Evolutionary conservation across 2,329 filamentous ascomycete genomes (phyloP).

Genomic region (Ceratocystiopsis sp.): DNA sequence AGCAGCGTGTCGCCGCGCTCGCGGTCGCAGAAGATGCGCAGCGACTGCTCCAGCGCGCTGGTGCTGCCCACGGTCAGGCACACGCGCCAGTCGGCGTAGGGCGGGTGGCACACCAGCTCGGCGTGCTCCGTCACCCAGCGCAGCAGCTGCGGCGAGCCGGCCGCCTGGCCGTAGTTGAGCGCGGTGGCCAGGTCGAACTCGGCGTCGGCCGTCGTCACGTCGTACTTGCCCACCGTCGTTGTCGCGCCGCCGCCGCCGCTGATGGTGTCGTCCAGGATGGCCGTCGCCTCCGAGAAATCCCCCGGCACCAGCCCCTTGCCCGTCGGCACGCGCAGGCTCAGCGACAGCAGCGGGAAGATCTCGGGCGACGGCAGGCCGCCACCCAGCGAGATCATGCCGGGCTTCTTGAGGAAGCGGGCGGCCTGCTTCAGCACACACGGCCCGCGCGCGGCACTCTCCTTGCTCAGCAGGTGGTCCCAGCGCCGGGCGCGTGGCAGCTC

Average conservation of each 20-base stretch:
- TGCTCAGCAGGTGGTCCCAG: conserved; percentile 56
- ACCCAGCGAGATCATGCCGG: conserved; percentile 78
- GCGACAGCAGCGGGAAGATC: conserved; percentile 78
- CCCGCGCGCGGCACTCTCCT: conserved; percentile 42
- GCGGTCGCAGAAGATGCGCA: conserved; percentile 61
- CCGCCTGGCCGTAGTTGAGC: conserved; percentile 84
- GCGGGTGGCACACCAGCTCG: conserved; percentile 72
- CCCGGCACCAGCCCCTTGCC: conserved; percentile 22
- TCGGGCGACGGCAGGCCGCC: conserved; percentile 78
- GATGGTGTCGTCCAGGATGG: conserved; percentile 19
- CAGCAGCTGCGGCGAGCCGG: conserved; percentile 71
- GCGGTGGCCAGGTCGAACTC: conserved; percentile 66
- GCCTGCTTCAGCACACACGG: conserved; percentile 69
- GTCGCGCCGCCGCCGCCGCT: conserved; percentile 30
- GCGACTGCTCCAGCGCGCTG: conserved; percentile 63
- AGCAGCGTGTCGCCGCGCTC: conserved; percentile 60
- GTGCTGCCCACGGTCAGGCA: conserved; percentile 76
- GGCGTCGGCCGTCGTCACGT: conserved; percentile 31
- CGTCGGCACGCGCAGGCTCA: conserved; percentile 57
- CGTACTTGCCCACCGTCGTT: conserved; percentile 65
- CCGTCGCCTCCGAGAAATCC: conserved; percentile 54
- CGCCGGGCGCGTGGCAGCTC: conserved; percentile 60
- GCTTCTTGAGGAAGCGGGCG: conserved; percentile 60
- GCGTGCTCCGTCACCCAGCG: conserved; percentile 91
- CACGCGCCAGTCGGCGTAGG: conserved; percentile 81